Evolutionary conservation across 116 monocot genomes (phyloP), one percentile per base, ranked within the genome.

Genomic region (Dioscorea cayenensis): DNA sequence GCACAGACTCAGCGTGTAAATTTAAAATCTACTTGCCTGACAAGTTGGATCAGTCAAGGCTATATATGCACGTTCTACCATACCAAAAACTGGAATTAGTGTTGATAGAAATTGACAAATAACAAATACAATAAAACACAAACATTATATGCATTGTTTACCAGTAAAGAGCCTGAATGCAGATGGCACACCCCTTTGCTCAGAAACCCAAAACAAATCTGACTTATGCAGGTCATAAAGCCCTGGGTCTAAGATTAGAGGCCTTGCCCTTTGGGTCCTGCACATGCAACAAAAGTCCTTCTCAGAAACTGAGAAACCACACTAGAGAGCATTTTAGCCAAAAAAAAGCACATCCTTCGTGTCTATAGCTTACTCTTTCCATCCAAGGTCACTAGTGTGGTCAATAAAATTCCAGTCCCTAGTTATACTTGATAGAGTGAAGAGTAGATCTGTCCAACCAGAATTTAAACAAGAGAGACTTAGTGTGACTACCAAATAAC

Each of bases 361-460:
- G 51, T 14, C 32, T 51, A 16, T 48, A 29, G 28, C 88, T 23
- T 79, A 89, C 89, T 85, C 89, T 71, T 89, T 89, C 89, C 89
- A 89, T 59, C 89, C 89, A 51, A 89, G 83, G 60, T 89, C 72
- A 62, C 89, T 89, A 7, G 89, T 89, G 72, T 89, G 89, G 64
- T 89, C 86, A 66, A 89, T 83, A 60, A 89, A 89, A 68, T 89
- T 89, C 67, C 85, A 60, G 27, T 83, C 78, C 63, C 89, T 83
- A 35, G 89, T 83, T 62, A 80, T 76, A 66, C 63, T 79, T 35
- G 80, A 83, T 18, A 89, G 75, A n/a, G 78, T 76, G 49, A 81
- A 69, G 13, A 89, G 74, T 29, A 89, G 71, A 86, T 89, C 89
- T 89, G 88, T 50, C 16, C 20, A 7, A 25, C 36, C 32, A 65